phyloP scores from a whole-genome alignment of 2,329 filamentous ascomycete genomes.

The Xylariaceae sp. region DNA sequence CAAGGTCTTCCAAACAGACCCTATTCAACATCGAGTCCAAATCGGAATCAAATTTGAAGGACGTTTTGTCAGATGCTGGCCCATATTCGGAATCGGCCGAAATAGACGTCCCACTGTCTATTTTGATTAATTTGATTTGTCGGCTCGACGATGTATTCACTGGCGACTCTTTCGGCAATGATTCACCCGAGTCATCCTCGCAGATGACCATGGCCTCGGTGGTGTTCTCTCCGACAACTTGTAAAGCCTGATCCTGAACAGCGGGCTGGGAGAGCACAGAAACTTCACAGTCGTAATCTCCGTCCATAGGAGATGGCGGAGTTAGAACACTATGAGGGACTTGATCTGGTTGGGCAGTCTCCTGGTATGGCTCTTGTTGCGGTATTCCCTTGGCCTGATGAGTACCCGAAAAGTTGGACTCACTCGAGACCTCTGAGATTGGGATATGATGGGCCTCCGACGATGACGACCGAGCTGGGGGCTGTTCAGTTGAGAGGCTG shows the following conservation, averaged over 20 bases:
- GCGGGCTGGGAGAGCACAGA: not conserved
- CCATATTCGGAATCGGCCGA: conserved; percentile 2
- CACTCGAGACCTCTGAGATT: not conserved
- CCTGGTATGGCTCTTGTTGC: conserved; percentile 5
- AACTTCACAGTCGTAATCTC: not conserved
- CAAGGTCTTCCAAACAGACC: conserved; percentile 15
- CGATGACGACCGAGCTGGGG: not conserved
- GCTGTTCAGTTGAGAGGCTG: conserved; percentile 11
- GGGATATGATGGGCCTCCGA: not conserved
- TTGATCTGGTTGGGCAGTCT: not conserved
- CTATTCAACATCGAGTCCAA: not conserved
- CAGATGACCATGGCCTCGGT: not conserved
- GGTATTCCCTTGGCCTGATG: not conserved
- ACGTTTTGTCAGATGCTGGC: not conserved
- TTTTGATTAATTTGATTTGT: conserved; percentile 8
- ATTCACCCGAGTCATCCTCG: conserved; percentile 1
- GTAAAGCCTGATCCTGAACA: not conserved
- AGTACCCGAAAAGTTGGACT: not conserved
- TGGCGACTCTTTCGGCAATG: not conserved
- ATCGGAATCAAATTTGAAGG: conserved; percentile 6
- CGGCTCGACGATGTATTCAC: not conserved
- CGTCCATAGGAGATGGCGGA: conserved; percentile 2
- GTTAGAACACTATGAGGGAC: not conserved
- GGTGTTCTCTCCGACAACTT: not conserved
- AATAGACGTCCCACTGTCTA: conserved; percentile 3